Evolutionary conservation across 805 yeast genomes (phyloP).

Genomic region (Isabelozyma gotoi): DNA sequence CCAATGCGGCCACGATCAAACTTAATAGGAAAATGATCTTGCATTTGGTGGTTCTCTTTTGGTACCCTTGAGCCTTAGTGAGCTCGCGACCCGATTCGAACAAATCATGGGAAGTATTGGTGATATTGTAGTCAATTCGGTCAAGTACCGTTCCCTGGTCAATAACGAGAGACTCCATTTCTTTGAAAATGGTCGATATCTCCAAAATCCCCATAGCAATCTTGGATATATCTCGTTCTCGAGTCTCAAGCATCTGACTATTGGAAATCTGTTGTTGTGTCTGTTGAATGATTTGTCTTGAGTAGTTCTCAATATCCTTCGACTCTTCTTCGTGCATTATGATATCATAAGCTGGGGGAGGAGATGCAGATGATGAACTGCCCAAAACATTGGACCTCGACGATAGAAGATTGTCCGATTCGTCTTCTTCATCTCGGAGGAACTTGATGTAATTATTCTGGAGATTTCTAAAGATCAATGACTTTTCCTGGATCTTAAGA

Average conservation of each 20-base stretch:
- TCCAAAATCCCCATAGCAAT: slow-evolving; percentile 94
- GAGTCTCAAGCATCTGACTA: slow-evolving; percentile 49
- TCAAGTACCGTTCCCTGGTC: slow-evolving; percentile 96
- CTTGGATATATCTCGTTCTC: slow-evolving; percentile 88
- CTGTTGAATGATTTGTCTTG: slow-evolving; percentile 30
- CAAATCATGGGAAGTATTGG: slow-evolving; percentile 73
- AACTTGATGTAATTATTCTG: slow-evolving; percentile 89
- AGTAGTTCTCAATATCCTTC: slow-evolving; percentile 37
- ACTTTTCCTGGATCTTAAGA: slow-evolving; percentile 72
- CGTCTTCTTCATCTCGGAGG: slow-evolving; percentile 76
- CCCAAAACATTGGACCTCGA: slow-evolving; percentile 7
- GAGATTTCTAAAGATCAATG: slow-evolving; percentile 76
- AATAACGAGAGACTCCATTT: slow-evolving; percentile 85
- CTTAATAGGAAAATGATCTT: slow-evolving; percentile 75
- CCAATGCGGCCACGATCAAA: slow-evolving; percentile 67
- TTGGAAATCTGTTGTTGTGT: slow-evolving; percentile 20
- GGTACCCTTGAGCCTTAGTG: slow-evolving; percentile 73
- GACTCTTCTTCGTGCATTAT: slow-evolving; percentile 31
- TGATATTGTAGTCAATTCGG: slow-evolving; percentile 88
- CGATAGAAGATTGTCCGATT: slow-evolving; percentile 25
- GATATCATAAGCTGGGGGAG: slow-evolving; percentile 14
- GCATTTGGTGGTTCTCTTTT: slow-evolving; percentile 87
- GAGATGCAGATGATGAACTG: slow-evolving; percentile 1
- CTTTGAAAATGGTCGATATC: slow-evolving; percentile 88
- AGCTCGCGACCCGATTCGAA: slow-evolving; percentile 78